Conservation (phyloP, 2,329 filamentous ascomycete genomes). For the Aspergillus udagawae region DNA sequence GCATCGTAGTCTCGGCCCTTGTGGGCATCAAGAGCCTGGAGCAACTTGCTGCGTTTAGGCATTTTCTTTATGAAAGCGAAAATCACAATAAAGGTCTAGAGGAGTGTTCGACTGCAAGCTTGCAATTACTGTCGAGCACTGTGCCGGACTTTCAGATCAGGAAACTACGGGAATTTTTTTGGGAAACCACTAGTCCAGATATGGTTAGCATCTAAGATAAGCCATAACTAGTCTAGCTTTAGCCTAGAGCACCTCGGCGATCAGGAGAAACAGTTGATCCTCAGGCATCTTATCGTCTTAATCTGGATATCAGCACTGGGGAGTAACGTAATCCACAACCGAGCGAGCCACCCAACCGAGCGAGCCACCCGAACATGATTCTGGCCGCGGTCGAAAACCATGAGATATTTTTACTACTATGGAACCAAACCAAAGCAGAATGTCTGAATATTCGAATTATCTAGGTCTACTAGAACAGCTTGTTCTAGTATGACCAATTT, state of each 20-base stretch:
- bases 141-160: conserved; percentile 11
- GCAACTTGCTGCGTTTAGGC: conserved; percentile 56
- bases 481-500: too few species aligned
- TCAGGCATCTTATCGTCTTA: conserved; percentile 16
- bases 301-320: not conserved
- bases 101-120: not conserved
- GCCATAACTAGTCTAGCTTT: conserved; percentile 13
- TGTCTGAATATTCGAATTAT: too few species aligned
- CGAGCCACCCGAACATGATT: too few species aligned
- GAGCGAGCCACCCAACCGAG: too few species aligned
- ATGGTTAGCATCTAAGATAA: conserved; percentile 13
- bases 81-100: conserved; percentile 7
- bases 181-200: conserved; percentile 20
- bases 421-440: too few species aligned
- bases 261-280: conserved; percentile 23
- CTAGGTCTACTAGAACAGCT: too few species aligned
- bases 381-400: too few species aligned
- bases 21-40: conserved; percentile 55
- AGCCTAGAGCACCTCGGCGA: conserved; percentile 2
- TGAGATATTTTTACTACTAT: too few species aligned
- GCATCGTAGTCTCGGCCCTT: conserved; percentile 66
- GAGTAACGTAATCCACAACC: too few species aligned
- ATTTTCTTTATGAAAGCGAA: conserved; percentile 26
- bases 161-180: conserved; percentile 33
- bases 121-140: not conserved